Evolutionary conservation across 768 basidiomycete species (phyloP), one percentile per base, ranked within the genome.

Genomic region (Suillus subalutaceus): DNA sequence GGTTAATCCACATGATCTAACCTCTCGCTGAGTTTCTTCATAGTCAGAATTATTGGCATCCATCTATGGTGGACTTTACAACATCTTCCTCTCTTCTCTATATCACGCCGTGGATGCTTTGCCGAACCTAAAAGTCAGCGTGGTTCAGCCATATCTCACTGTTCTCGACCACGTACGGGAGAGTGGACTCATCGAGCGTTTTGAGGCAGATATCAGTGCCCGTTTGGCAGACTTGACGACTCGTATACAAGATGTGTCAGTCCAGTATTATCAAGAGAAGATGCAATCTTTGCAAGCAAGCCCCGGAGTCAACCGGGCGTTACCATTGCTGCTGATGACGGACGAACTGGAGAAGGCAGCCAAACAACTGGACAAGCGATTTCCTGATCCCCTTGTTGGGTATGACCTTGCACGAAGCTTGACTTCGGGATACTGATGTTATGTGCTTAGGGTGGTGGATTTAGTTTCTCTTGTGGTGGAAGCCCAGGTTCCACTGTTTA

Each of bases 291-390:
- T 92, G 70, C 86, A 87, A 69, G 78, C 85, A 3, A 80, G 87
- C 7, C 91, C 91, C 5, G 93, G 92, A 1, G 90, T 91, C 15
- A 94, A 95, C 71, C 83, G 90, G 50, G 93, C 94, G 0, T 79
- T 94, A 43, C 94, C 94, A 1, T 79, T 96, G 44, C 78, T 97
- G 37, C 77, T 92, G 37, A 88, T 97, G 86, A 93, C 93, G 5
- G 90, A 92, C 57, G 96, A 97, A 79, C 79, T 97, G 2, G 94
- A 97, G 82, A 97, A 94, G 75, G 80, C 83, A 44, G 88, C 92
- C 20, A 96, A 96, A 77, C 79, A 84, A 32, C 82, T 97, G 41
- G 92, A 96, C 76, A 94, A 95, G 76, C 87, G 90, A 65, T 99
- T 97, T 79, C 87, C 90, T 0, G 88, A 92, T 64, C 91, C 93